phyloP scores from a whole-genome alignment of 495 filamentous ascomycete species.

The Hypoxylon crocopeplum region DNA sequence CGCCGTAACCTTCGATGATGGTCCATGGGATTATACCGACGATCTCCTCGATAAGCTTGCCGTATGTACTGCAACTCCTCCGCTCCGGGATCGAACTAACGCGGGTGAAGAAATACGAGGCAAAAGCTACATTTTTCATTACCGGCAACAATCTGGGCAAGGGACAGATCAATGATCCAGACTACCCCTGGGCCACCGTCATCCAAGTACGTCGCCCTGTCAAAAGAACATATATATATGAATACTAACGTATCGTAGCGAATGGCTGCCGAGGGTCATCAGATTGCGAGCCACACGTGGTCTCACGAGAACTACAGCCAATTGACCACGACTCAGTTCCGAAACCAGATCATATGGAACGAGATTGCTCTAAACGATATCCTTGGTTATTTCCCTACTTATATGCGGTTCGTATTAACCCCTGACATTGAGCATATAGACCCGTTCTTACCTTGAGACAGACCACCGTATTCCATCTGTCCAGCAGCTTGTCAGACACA shows the following conservation, averaged over 20 bases:
- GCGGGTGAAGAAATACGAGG: constrained; percentile 59
- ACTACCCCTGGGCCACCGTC: constrained; percentile 62
- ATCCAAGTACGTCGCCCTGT: constrained; percentile 55
- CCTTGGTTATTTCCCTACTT: constrained; percentile 80
- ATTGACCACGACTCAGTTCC: constrained; percentile 61
- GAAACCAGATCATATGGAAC: constrained; percentile 75
- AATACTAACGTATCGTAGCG: constrained; percentile 52
- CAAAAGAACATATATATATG: neutral
- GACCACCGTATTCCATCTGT: constrained; percentile 80
- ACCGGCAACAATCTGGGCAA: constrained; percentile 78
- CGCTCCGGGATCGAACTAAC: constrained; percentile 3
- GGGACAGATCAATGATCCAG: constrained; percentile 69
- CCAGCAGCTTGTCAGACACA: constrained; percentile 64
- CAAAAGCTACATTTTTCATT: constrained; percentile 81
- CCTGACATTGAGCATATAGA: neutral
- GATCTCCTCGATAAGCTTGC: constrained; percentile 72
- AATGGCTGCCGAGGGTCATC: constrained; percentile 74
- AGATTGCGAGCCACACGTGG: constrained; percentile 87
- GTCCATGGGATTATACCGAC: constrained; percentile 71
- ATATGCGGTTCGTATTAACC: constrained; percentile 64
- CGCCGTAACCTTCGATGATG: constrained; percentile 82
- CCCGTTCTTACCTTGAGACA: constrained; percentile 26
- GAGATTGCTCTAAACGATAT: constrained; percentile 83
- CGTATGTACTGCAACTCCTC: constrained; percentile 27
- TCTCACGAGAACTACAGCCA: constrained; percentile 75